Base-by-base conservation (phyloP, 257 asterid genomes). In the Scutellaria minor region DNA sequence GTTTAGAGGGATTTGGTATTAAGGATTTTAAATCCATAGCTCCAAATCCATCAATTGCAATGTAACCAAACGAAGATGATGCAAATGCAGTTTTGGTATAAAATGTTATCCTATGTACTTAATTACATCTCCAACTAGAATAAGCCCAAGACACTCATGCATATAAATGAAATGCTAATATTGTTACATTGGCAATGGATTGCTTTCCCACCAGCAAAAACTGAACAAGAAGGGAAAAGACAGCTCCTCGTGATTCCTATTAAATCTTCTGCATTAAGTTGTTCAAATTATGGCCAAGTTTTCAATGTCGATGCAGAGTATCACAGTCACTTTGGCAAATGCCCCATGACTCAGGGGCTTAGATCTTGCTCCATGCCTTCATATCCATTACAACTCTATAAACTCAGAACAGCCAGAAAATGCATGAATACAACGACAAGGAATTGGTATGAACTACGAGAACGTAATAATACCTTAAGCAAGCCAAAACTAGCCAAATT, bases 61-160 rank as follows among this genome's bases (percentile, higher is more conserved):
- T 15, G 2, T 41, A 56, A 6, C 69, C 22, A 37, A 58, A 65
- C 6, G 27, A 69, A 65, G 65, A 64, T 45, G 66, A 60, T 56
- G 66, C 59, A 62, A 69, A 61, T 62, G 41, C n/a, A 47, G 68
- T 46, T 14, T 54, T 47, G 60, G 59, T 68, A 74, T 35, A 48
- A 8, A 65, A 55, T 35, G 57, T 58, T 20, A 69, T 2, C 41
- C 42, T 64, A 27, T 11, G 44, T 3, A 39, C 50, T 57, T 58
- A 18, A 68, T 46, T 47, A 65, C 57, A 47, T 31, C 22, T 22
- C 22, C 8, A 53, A 64, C 15, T 13, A 20, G 37, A 31, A 59
- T 40, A 39, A 15, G 15, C 47, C 59, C 54, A 10, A 57, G 11
- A 63, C 20, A 12, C 48, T 7, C 45, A 18, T 66, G 50, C 27